Evolutionary conservation across 2,329 filamentous ascomycete species (phyloP).

Genomic region (Cadophora gregata): DNA sequence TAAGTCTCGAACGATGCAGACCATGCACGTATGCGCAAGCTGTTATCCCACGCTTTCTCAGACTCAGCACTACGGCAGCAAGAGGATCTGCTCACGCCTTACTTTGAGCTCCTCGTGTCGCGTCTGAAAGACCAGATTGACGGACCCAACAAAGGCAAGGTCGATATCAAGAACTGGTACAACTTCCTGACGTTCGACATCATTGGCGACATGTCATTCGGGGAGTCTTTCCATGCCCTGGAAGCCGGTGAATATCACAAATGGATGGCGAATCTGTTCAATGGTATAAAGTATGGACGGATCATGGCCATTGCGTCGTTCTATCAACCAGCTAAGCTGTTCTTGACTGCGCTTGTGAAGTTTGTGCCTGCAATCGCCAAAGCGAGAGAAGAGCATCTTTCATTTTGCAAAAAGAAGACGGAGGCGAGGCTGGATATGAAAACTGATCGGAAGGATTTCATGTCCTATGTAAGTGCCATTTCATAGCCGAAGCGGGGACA

Average conservation of each 20-base stretch:
- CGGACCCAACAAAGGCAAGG: background rate
- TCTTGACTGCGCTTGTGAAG: background rate
- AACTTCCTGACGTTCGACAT: constrained; percentile 49
- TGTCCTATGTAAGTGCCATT: constrained; percentile 9
- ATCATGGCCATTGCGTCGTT: background rate
- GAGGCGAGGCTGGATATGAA: constrained; percentile 21
- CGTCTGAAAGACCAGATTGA: background rate
- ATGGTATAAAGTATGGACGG: background rate
- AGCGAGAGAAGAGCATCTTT: background rate
- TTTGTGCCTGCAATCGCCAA: background rate
- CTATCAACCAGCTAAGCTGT: background rate
- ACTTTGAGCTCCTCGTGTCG: background rate
- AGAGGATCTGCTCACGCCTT: background rate
- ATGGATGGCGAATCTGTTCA: background rate
- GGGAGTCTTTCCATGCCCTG: constrained; percentile 43
- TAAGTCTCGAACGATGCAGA: background rate
- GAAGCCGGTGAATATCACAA: constrained; percentile 23
- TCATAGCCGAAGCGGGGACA: background rate
- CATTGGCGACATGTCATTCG: constrained; percentile 45
- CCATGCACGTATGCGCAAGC: background rate
- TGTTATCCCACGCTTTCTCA: background rate
- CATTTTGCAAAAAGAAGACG: constrained; percentile 15
- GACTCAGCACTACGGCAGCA: background rate
- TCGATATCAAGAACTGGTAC: constrained; percentile 14
- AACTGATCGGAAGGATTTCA: constrained; percentile 14